Evolutionary conservation across 768 basidiomycete species (phyloP).

Genomic region (Xerocomus brunneocitrinus): DNA sequence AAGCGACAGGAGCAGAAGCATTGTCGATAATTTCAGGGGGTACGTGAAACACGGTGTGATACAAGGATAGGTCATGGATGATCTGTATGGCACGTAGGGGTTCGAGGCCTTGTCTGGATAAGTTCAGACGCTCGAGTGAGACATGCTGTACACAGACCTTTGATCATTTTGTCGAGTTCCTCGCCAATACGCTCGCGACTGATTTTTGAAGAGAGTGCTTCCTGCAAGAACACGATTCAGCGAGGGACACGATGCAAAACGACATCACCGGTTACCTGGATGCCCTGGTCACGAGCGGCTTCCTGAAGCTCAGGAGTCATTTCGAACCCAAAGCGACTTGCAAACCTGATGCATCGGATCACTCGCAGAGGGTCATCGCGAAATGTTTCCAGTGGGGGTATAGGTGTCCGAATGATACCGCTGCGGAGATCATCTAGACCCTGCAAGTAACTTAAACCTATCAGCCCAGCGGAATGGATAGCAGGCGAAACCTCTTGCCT

Average conservation of each 20-base stretch:
- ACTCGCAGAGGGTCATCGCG: slow-evolving; percentile 91
- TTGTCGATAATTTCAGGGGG: slow-evolving; percentile 39
- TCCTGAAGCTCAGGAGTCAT: slow-evolving; percentile 64
- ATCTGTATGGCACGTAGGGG: slow-evolving; percentile 71
- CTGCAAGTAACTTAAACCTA: slow-evolving; percentile 33
- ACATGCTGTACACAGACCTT: slow-evolving; percentile 43
- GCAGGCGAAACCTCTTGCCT: slow-evolving; percentile 37
- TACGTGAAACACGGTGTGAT: slow-evolving; percentile 60
- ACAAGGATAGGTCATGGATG: slow-evolving; percentile 71
- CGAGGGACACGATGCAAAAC: neutral
- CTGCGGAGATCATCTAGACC: slow-evolving; percentile 80
- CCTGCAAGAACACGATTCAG: slow-evolving; percentile 32
- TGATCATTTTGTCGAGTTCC: slow-evolving; percentile 92
- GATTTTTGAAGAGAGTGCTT: slow-evolving; percentile 72
- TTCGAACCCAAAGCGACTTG: slow-evolving; percentile 82
- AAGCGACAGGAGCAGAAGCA: slow-evolving; percentile 42
- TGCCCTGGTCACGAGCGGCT: slow-evolving; percentile 55
- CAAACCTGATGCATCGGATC: slow-evolving; percentile 87
- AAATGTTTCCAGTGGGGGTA: slow-evolving; percentile 85
- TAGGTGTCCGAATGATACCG: slow-evolving; percentile 82
- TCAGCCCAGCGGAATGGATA: slow-evolving; percentile 4
- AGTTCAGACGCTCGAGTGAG: slow-evolving; percentile 1
- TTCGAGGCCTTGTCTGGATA: slow-evolving; percentile 52
- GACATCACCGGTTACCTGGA: slow-evolving; percentile 46
- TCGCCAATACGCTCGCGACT: slow-evolving; percentile 88